Evolutionary conservation across 306 rosid genomes (phyloP).

Genomic region (Lathyrus aphaca): DNA sequence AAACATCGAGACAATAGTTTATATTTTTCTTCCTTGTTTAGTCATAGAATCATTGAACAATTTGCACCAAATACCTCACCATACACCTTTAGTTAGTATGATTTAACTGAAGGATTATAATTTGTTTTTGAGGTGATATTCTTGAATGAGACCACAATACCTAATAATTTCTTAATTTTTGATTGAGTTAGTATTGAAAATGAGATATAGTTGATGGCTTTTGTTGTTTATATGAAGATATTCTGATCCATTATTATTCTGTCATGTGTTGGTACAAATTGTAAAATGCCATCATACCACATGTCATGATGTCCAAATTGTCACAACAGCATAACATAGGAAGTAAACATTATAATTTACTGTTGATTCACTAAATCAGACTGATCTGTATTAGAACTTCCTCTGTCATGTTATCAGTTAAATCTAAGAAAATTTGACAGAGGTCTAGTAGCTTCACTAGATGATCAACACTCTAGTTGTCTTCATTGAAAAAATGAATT

Average conservation of each 20-base stretch:
- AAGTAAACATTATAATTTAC: not conserved
- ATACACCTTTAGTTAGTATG: conserved; percentile 10
- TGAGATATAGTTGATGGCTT: not conserved
- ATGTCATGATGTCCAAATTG: not conserved
- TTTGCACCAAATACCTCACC: conserved; percentile 17
- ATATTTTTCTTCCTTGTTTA: conserved; percentile 15
- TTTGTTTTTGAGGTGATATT: not conserved
- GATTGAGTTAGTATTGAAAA: not conserved
- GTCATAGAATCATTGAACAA: conserved; percentile 37
- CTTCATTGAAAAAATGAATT: not conserved
- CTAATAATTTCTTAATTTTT: conserved; percentile 2
- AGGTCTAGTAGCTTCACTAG: too few species aligned
- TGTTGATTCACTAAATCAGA: not conserved
- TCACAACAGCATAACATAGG: not conserved
- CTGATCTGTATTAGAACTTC: too few species aligned
- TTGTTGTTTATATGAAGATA: not conserved
- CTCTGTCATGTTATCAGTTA: too few species aligned
- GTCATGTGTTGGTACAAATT: not conserved
- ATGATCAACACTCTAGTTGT: not conserved
- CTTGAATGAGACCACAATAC: conserved; percentile 21
- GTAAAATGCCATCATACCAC: not conserved
- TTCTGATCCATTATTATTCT: not conserved
- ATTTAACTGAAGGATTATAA: not conserved
- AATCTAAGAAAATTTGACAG: too few species aligned
- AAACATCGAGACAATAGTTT: not conserved